phyloP scores from a whole-genome alignment of 371 early-diverging fungal species.

The Basidiobolus meristosporus region DNA sequence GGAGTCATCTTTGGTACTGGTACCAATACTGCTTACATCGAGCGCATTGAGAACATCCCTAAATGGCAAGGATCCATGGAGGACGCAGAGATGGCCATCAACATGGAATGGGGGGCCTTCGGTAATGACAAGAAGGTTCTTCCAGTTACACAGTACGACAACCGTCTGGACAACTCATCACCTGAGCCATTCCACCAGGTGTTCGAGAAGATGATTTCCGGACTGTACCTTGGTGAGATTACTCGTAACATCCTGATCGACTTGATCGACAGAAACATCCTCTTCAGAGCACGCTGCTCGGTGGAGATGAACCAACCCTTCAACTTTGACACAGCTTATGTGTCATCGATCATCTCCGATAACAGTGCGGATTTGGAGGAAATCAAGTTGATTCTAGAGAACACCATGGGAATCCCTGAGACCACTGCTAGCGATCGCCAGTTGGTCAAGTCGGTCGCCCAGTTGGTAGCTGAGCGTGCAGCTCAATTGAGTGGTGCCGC shows the following conservation, averaged over 20 bases:
- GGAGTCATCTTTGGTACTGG: conserved; percentile 94
- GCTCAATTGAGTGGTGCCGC: conserved; percentile 73
- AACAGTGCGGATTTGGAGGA: conserved; percentile 30
- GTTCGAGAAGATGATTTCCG: conserved; percentile 89
- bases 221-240: conserved; percentile 91
- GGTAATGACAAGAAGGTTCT: conserved; percentile 56
- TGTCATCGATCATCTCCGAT: conserved; percentile 84
- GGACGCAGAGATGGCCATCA: conserved; percentile 67
- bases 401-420: conserved; percentile 32
- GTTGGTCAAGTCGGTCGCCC: conserved; percentile 63
- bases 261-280: conserved; percentile 55
- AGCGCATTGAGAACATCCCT: conserved; percentile 40
- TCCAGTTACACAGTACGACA: conserved; percentile 70
- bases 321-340: conserved; percentile 75
- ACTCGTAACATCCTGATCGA: conserved; percentile 57
- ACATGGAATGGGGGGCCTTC: conserved; percentile 83
- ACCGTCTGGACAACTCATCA: conserved; percentile 62
- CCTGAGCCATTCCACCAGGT: conserved; percentile 62
- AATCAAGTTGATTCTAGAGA: conserved; percentile 58
- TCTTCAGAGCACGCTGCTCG: conserved; percentile 51
- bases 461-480: conserved; percentile 73
- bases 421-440: conserved; percentile 59
- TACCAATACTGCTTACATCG: conserved; percentile 88
- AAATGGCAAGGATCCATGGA: conserved; percentile 36
- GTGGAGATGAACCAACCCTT: conserved; percentile 46